Evolutionary conservation across 345 rosid genomes (phyloP), one percentile per base, ranked within the genome.

Genomic region (Syzygium aromaticum): DNA sequence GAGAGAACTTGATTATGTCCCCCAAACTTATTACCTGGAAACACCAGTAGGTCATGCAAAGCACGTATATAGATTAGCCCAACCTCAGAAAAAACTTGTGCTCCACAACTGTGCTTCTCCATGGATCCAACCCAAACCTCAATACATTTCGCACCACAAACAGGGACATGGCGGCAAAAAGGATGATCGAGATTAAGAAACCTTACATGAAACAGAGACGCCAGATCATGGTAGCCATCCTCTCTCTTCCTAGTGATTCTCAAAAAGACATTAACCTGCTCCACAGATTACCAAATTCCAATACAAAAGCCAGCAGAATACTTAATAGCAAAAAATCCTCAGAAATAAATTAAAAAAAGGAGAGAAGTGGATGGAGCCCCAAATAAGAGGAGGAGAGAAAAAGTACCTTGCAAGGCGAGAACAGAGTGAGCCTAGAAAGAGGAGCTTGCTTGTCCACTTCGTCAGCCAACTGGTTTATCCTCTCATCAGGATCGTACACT

Each of bases 361-460:
- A 73, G 43, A 40, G 43, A 40, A 40, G 80, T 5, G 6, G 13
- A 30, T 27, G 43, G 40, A 25, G 12, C 23, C 30, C 13, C 28
- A 51, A 84, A 88, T 67, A 46, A 53, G 84, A 80, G 52, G 8
- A 46, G 87, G 43, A 40, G 43, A 40, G 43, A 40, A 10, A 22
- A 85, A 73, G 59, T 86, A 96, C 99, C 98, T 96, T 98, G 94
- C 98, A 98, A 89, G 99, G 99, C 49, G 99, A 98, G 94, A 96
- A 98, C 52, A 98, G 92, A 84, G 93, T 92, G 91, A 98, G 97
- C 90, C 99, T 93, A 56, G 99, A 98, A 77, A 96, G 96, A 38
- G 99, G 98, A 90, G 99, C 98, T 77, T 92, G 91, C 92, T 86
- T 92, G 90, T 96, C 98, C 84, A 95, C 94, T 86, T 94, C 91